Base-by-base conservation (phyloP, 768 basidiomycete species). In the Panaeolus papilionaceus region DNA sequence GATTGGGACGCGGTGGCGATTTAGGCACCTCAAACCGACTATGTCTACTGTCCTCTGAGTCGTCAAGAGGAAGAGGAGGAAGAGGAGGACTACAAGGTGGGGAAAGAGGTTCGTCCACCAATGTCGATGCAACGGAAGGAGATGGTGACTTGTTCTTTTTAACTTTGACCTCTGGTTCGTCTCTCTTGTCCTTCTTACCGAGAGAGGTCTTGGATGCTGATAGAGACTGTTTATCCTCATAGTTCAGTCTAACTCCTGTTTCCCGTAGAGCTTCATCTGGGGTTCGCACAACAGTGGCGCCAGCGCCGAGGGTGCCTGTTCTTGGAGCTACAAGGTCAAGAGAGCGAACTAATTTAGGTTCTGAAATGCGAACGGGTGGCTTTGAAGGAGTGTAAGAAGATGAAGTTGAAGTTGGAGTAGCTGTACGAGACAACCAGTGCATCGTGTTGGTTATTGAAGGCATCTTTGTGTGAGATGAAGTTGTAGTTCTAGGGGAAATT, bases 231-330 rank as follows among this genome's bases (percentile, higher is more conserved):
- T 38, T 68, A 11, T 71, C 68, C 1, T 78, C 77, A 47, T 75
- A 79, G 8, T 78, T 80, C n/a, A 83, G 76, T 51, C 83, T 76
- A 2, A 86, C 81, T 20, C 81, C 77, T 0, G 84, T 83, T 61
- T 83, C 84, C 58, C 82, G 80, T 38, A 95, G 80, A 23, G 93
- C 93, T 65, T 95, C 93, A 70, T 91, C 88, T 8, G 93, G 93
- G 0, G 93, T 94, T 66, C 89, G 83, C 42, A 94, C 93, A 38
- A 95, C 81, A 1, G 84, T 89, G 14, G 93, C 93, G 45, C 93
- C 92, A 20, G 85, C 75, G n/a, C 91, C 92, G 20, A 92, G 84
- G 3, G 80, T 76, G 2, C 87, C 87, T 49, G 77, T 82, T 12
- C 87, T 84, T 7, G 79, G 68, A 44, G 80, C 75, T 54, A 80